Conservation (phyloP, 2,329 filamentous ascomycete genomes). For the Cercospora sojina region DNA sequence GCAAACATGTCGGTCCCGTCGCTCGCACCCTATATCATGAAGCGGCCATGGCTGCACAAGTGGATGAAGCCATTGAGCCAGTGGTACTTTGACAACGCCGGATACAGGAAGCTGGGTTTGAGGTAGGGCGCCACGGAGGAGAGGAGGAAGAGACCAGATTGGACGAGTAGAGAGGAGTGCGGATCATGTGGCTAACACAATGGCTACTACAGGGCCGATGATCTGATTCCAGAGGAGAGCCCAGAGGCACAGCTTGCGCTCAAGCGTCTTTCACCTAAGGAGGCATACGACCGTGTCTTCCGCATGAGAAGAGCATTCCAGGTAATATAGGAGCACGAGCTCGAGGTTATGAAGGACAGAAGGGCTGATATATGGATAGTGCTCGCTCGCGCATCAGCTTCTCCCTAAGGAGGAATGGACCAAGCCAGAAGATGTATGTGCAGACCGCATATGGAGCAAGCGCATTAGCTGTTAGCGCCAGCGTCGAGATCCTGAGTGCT, state of each 20-base stretch:
- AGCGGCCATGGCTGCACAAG: constrained; percentile 81
- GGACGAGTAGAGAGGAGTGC: not conserved
- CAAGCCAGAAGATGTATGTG: constrained; percentile 62
- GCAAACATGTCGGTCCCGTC: constrained; percentile 66
- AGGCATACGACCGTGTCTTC: constrained; percentile 95
- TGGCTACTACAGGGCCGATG: constrained; percentile 69
- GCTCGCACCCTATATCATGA: constrained; percentile 72
- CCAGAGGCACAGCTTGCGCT: constrained; percentile 82
- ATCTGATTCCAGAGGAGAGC: constrained; percentile 91
- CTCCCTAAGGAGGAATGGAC: constrained; percentile 66
- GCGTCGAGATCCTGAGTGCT: not conserved
- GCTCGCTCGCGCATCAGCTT: constrained; percentile 64
- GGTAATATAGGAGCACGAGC: constrained; percentile 48
- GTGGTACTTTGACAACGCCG: constrained; percentile 86
- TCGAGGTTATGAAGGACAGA: not conserved
- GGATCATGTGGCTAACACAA: constrained; percentile 18
- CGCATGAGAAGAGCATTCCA: constrained; percentile 94
- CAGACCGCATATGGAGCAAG: not conserved
- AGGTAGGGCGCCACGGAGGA: constrained; percentile 57
- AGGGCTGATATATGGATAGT: constrained; percentile 46
- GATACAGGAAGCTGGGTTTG: constrained; percentile 90
- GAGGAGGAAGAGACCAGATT: not conserved
- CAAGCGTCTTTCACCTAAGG: constrained; percentile 84
- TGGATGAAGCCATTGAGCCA: constrained; percentile 77
- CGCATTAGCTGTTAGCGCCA: not conserved